Conservation (phyloP, 345 rosid genomes). For the Populus alba region DNA sequence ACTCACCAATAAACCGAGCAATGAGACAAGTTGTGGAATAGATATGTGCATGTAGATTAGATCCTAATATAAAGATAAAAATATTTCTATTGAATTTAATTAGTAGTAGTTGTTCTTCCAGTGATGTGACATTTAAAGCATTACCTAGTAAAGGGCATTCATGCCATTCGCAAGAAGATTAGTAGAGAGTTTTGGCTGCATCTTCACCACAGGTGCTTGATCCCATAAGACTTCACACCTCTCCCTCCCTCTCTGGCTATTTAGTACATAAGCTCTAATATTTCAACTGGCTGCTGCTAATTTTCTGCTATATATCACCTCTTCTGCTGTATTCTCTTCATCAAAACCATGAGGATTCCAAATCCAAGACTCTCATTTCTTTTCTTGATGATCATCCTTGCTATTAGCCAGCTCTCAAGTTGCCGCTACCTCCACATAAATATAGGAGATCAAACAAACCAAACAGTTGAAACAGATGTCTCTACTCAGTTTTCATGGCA, state of each 20-base stretch:
- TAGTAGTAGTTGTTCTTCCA: background rate
- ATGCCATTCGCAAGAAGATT: background rate
- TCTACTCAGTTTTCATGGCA: constrained; percentile 18
- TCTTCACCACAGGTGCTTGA: constrained; percentile 12
- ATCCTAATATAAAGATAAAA: background rate
- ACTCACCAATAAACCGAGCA: too few species aligned
- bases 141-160: background rate
- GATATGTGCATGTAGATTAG: too few species aligned
- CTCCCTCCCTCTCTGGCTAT: background rate
- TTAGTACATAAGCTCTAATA: background rate
- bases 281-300: background rate
- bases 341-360: constrained; percentile 18
- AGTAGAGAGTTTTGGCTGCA: constrained; percentile 16
- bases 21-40: too few species aligned
- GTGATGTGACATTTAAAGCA: background rate
- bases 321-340: background rate
- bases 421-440: constrained; percentile 17
- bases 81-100: background rate
- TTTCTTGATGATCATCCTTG: constrained; percentile 17
- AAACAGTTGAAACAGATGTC: background rate
- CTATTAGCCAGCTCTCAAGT: constrained; percentile 24
- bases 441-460: constrained; percentile 1
- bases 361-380: constrained; percentile 12
- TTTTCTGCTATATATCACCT: background rate
- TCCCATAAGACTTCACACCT: constrained; percentile 3